phyloP scores from a whole-genome alignment of 768 basidiomycete genomes.

The Galerina sulciceps region DNA sequence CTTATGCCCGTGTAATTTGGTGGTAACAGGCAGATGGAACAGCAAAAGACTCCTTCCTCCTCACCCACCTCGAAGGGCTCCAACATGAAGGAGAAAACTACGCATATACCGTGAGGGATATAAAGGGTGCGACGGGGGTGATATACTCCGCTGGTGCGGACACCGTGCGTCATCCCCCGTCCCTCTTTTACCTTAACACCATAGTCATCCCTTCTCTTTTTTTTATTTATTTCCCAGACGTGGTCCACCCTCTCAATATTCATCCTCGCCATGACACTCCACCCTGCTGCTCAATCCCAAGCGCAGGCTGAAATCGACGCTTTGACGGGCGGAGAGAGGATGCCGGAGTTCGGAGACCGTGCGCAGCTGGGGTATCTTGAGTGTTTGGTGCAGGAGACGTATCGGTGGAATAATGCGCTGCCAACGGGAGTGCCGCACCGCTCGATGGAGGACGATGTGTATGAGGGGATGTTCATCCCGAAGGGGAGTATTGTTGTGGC shows the following conservation, averaged over 20 bases:
- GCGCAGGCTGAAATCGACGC: slow-evolving; percentile 36
- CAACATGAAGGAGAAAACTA: slow-evolving; percentile 19
- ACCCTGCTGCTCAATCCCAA: slow-evolving; percentile 26
- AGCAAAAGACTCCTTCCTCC: not conserved
- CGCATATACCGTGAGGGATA: slow-evolving; percentile 21
- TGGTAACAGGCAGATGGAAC: not conserved
- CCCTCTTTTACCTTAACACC: slow-evolving; percentile 1
- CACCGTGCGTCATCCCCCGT: slow-evolving; percentile 31
- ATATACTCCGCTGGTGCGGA: slow-evolving; percentile 44
- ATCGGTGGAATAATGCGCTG: not conserved
- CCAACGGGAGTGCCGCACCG: not conserved
- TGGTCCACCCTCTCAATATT: slow-evolving; percentile 15
- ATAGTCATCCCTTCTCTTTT: not conserved
- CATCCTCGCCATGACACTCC: slow-evolving; percentile 31
- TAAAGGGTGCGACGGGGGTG: slow-evolving; percentile 28
- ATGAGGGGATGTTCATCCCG: slow-evolving; percentile 12
- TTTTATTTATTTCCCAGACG: not conserved
- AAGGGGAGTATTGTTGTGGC: not conserved
- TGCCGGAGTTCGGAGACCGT: not conserved
- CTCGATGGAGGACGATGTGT: slow-evolving; percentile 5
- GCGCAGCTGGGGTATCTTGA: not conserved
- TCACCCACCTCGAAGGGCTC: not conserved
- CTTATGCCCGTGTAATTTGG: too few species aligned
- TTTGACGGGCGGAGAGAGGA: slow-evolving; percentile 21
- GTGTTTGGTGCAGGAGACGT: not conserved